phyloP scores from a whole-genome alignment of 2,329 filamentous ascomycete genomes.

The Neofusicoccum sp. region DNA sequence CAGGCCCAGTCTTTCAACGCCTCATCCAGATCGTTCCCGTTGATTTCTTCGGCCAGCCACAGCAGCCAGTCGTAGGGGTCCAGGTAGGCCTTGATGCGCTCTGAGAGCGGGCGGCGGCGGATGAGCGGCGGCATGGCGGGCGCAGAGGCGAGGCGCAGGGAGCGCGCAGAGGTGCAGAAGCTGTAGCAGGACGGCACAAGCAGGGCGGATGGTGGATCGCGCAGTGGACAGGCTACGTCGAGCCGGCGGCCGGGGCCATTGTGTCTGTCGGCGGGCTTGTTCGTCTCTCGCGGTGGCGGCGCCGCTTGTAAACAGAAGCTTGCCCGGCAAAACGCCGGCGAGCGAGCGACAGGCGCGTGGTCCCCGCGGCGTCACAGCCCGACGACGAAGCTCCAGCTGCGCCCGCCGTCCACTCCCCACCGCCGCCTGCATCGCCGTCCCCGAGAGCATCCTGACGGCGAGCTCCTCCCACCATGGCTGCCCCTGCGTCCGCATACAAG shows the following conservation, averaged over 20 bases:
- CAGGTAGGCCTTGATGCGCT: conserved; percentile 78
- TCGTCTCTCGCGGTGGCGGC: background rate
- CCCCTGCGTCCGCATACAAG: conserved; percentile 62
- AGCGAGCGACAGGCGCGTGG: background rate
- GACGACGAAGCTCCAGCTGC: conserved; percentile 20
- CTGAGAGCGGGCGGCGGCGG: conserved; percentile 73
- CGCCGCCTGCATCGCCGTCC: conserved; percentile 11
- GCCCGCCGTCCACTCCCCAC: background rate
- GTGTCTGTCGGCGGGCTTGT: background rate
- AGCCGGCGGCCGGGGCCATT: conserved; percentile 11
- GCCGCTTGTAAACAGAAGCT: conserved; percentile 8
- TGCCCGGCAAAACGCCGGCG: background rate
- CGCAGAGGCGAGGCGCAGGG: background rate
- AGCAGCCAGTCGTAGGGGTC: conserved; percentile 89
- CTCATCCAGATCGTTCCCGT: conserved; percentile 89
- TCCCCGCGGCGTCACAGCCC: conserved; percentile 17
- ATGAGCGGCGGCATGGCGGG: conserved; percentile 74
- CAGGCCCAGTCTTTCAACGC: conserved; percentile 71
- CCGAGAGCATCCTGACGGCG: background rate
- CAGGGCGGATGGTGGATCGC: background rate
- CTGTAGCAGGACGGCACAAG: background rate
- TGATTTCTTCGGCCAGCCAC: conserved; percentile 90
- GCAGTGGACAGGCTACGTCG: background rate
- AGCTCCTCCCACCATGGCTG: conserved; percentile 53
- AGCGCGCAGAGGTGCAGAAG: background rate